These are phyloP conservation scores for Podospora fimiseda DNA, from an alignment of 495 filamentous ascomycete species.

Conservation along the genomic window DNA sequence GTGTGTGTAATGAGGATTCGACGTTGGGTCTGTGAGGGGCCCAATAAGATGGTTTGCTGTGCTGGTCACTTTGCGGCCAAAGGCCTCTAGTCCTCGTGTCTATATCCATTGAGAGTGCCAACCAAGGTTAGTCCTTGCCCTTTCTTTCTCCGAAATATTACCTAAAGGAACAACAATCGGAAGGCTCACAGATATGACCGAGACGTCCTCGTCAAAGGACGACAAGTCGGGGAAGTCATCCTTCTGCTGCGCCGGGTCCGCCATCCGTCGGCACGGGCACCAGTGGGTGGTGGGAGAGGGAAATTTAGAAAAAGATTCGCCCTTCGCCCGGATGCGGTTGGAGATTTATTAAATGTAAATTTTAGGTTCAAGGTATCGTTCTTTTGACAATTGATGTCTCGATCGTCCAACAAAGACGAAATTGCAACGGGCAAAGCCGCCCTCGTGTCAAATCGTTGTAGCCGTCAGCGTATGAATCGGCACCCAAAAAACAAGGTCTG, in stretches of 20 bases:
- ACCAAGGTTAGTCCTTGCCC: background rate
- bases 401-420: background rate
- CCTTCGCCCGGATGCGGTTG: background rate
- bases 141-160: background rate
- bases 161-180: too few relatives aligned
- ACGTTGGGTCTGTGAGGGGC: constrained; percentile 53
- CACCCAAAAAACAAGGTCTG: background rate
- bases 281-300: background rate
- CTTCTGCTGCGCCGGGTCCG: constrained; percentile 43
- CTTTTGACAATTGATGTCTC: background rate
- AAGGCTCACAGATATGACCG: constrained; percentile 47
- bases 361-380: too few relatives aligned
- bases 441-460: background rate
- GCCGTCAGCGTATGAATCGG: background rate
- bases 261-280: constrained; percentile 39
- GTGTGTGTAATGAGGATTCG: constrained; percentile 65
- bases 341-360: background rate
- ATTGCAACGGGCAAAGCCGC: background rate
- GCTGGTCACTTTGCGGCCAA: constrained; percentile 88
- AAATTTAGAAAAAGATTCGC: constrained; percentile 3
- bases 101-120: constrained; percentile 35
- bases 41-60: constrained; percentile 87
- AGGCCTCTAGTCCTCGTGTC: constrained; percentile 85
- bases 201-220: constrained; percentile 41
- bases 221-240: constrained; percentile 46